phyloP scores from a whole-genome alignment of 1,284 basidiomycete species.

The Malassezia dermatis region DNA sequence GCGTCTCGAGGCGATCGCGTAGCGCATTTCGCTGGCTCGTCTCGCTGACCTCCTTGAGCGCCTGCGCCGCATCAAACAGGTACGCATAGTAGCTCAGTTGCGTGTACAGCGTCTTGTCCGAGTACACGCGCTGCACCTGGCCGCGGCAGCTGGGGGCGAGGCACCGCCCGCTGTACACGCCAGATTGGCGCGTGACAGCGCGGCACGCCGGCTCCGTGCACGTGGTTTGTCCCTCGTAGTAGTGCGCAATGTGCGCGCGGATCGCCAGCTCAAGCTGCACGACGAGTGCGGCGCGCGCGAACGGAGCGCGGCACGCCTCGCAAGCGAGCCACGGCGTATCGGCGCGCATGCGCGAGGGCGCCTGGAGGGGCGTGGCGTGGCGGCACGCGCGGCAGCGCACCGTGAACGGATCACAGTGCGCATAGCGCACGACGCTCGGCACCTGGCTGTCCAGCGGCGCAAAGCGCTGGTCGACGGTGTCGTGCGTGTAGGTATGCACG shows the following conservation, averaged over 20 bases:
- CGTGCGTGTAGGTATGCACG: conserved; percentile 60
- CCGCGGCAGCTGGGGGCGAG: conserved; percentile 33
- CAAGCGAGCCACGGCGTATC: conserved; percentile 3
- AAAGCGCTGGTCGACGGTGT: conserved; percentile 57
- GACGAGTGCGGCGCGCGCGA: conserved; percentile 60
- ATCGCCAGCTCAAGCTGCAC: conserved; percentile 79
- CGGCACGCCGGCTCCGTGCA: conserved; percentile 80
- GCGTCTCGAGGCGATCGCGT: conserved; percentile 20
- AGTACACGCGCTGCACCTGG: conserved; percentile 22
- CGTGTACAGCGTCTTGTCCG: conserved; percentile 41
- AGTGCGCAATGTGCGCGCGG: conserved; percentile 63
- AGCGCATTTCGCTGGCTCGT: conserved; percentile 23
- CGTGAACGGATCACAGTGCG: conserved; percentile 26
- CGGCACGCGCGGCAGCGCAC: conserved; percentile 32
- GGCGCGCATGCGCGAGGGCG: conserved; percentile 14
- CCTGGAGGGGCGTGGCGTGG: conserved; percentile 15
- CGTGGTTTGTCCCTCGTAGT: conserved; percentile 78
- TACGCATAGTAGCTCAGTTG: conserved; percentile 40
- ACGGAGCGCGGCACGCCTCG: conserved; percentile 53
- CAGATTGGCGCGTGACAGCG: conserved; percentile 74
- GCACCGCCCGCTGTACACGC: conserved; percentile 65
- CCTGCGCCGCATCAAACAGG: conserved; percentile 27
- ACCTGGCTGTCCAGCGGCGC: conserved; percentile 78
- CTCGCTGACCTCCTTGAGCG: conserved; percentile 2
- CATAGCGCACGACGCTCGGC: conserved; percentile 70